These are phyloP conservation scores for Coemansia sp. DNA, from an alignment of 192 early-diverging fungal species.

Conservation along the genomic window DNA sequence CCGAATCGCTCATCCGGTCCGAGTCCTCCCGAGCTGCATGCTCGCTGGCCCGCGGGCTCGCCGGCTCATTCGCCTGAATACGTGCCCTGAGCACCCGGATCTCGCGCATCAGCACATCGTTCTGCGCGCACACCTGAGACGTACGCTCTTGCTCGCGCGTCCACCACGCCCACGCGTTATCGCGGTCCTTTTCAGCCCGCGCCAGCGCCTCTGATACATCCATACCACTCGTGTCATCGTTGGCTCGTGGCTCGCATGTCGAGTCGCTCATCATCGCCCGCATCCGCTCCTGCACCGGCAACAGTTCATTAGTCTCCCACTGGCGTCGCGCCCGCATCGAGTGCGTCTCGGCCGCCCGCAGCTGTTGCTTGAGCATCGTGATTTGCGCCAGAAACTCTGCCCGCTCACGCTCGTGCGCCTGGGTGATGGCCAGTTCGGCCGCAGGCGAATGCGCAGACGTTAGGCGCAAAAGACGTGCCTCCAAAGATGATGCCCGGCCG, in stretches of 20 bases:
- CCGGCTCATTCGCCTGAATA: not conserved
- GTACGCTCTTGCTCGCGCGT: constrained; percentile 42
- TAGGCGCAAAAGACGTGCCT: constrained; percentile 17
- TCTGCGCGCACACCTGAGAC: constrained; percentile 43
- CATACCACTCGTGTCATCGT: not conserved
- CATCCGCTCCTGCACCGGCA: constrained; percentile 45
- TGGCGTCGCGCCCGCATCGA: constrained; percentile 23
- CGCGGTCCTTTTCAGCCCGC: constrained; percentile 24
- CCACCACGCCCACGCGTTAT: constrained; percentile 41
- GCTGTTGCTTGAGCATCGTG: constrained; percentile 27
- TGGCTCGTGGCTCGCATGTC: not conserved
- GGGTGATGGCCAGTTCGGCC: constrained; percentile 27
- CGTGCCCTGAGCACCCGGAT: constrained; percentile 16
- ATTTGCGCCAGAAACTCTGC: constrained; percentile 39
- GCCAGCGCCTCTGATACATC: constrained; percentile 14
- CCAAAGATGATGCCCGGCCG: constrained; percentile 13
- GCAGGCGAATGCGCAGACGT: constrained; percentile 13
- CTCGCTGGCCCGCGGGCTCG: not conserved
- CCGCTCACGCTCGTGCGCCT: constrained; percentile 39
- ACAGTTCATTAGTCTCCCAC: constrained; percentile 48
- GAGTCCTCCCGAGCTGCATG: constrained; percentile 1
- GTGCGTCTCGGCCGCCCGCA: constrained; percentile 36
- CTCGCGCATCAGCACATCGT: constrained; percentile 50
- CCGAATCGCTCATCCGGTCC: constrained; percentile 23
- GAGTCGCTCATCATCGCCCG: constrained; percentile 14